Evolutionary conservation across 2,329 filamentous ascomycete species (phyloP).

Genomic region (Colletotrichum horii): DNA sequence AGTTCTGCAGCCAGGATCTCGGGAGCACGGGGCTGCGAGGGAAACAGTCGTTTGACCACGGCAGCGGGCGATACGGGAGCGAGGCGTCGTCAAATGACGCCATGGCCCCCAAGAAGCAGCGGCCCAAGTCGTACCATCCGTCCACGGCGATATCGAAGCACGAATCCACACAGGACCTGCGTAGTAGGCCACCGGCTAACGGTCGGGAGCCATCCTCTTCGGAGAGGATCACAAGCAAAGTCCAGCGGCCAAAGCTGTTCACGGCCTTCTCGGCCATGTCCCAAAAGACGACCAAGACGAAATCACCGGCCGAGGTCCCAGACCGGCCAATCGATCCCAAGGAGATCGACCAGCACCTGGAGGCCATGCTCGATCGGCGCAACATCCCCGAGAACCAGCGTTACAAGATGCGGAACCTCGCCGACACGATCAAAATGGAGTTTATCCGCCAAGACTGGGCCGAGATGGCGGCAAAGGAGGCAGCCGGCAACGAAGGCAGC

Average conservation of each 20-base stretch:
- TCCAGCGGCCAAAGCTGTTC: conserved; percentile 44
- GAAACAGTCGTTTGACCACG: conserved; percentile 23
- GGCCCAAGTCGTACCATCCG: conserved; percentile 58
- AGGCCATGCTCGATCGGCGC: conserved; percentile 77
- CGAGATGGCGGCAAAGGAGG: conserved; percentile 60
- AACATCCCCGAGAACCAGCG: conserved; percentile 95
- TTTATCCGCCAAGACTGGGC: conserved; percentile 91
- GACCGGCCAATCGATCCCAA: conserved; percentile 59
- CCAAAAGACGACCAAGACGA: conserved; percentile 42
- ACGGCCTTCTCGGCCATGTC: conserved; percentile 41
- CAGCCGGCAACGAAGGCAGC: conserved; percentile 51
- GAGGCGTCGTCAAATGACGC: neutral
- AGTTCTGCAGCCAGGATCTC: conserved; percentile 61
- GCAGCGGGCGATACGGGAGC: conserved; percentile 15
- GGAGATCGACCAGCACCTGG: conserved; percentile 62
- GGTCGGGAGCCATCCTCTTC: conserved; percentile 25
- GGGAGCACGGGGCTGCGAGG: conserved; percentile 22
- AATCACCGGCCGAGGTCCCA: conserved; percentile 41
- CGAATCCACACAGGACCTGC: conserved; percentile 25
- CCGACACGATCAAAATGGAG: conserved; percentile 90
- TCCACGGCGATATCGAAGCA: conserved; percentile 26
- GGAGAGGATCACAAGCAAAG: conserved; percentile 36
- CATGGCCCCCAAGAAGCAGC: conserved; percentile 36
- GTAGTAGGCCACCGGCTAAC: neutral
- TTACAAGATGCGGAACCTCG: conserved; percentile 91